Percentiles rank a stretch among this genome's conserved stretches.
Evolutionary conservation across 306 rosid genomes (phyloP).

Genomic region (Cucurbita ficifolia): DNA sequence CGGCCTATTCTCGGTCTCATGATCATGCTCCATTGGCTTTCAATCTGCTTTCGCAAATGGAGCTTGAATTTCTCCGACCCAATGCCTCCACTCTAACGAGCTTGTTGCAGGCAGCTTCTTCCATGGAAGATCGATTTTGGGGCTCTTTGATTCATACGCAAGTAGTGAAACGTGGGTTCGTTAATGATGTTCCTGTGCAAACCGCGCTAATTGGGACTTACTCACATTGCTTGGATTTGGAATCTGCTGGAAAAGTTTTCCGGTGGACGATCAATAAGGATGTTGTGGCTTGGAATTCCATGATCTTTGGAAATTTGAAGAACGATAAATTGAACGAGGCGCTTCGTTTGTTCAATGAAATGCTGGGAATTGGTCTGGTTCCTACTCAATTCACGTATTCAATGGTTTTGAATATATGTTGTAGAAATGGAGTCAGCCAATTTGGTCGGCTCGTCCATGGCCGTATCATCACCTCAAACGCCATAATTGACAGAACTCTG

Average conservation of each 20-base stretch:
- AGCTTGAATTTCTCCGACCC: constrained; percentile 28
- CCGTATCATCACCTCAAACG: constrained; percentile 32
- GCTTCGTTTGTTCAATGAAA: constrained; percentile 22
- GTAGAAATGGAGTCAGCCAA: constrained; percentile 26
- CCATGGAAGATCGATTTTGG: constrained; percentile 31
- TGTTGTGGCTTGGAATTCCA: constrained; percentile 62
- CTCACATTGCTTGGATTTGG: constrained; percentile 44
- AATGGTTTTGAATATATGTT: constrained; percentile 47
- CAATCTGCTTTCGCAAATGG: constrained; percentile 28
- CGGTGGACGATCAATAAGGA: constrained; percentile 39
- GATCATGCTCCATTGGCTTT: constrained; percentile 26
- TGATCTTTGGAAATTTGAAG: constrained; percentile 49
- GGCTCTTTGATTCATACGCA: constrained; percentile 54
- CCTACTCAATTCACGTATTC: constrained; percentile 57
- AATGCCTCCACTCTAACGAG: constrained; percentile 51
- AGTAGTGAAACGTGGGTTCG: constrained; percentile 51
- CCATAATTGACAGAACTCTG: constrained; percentile 39
- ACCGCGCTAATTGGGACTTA: constrained; percentile 69
- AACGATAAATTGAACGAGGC: constrained; percentile 27
- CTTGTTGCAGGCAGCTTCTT: constrained; percentile 48
- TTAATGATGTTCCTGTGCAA: constrained; percentile 39
- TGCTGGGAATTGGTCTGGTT: constrained; percentile 33
- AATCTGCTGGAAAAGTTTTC: constrained; percentile 42
- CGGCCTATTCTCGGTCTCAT: constrained; percentile 41
- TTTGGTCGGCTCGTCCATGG: constrained; percentile 48